Percentiles rank a stretch among this genome's conserved stretches.
These are phyloP conservation scores for Plantago ovata DNA, from an alignment of 257 asterid genomes.

Conservation along the genomic window DNA sequence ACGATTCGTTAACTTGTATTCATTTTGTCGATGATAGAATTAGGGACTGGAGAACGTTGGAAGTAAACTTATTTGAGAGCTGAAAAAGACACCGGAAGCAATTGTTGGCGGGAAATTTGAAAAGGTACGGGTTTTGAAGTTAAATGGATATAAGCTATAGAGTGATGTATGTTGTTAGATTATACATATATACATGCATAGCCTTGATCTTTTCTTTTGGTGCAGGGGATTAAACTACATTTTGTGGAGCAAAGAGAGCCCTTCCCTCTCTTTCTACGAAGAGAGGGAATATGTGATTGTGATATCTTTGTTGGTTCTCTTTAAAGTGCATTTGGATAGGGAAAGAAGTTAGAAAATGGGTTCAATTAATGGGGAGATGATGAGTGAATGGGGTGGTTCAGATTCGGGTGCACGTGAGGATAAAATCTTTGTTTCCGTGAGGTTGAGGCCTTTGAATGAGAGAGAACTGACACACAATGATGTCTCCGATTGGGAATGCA, in stretches of 20 bases:
- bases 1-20: not conserved
- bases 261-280: constrained; percentile 41
- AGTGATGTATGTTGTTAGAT: too few relatives aligned
- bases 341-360: constrained; percentile 39
- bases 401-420: constrained; percentile 63
- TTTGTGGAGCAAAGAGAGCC: not conserved
- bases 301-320: constrained; percentile 31
- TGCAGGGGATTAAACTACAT: constrained; percentile 11
- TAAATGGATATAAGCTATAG: too few relatives aligned
- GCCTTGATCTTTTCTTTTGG: not conserved
- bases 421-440: constrained; percentile 76
- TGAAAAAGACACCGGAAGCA: not conserved
- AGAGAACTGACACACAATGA: constrained; percentile 57
- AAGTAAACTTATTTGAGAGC: constrained; percentile 3
- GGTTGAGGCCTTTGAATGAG: constrained; percentile 81
- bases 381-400: constrained; percentile 29
- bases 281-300: constrained; percentile 37
- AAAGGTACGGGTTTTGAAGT: not conserved
- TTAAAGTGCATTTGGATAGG: constrained; percentile 38
- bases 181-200: not conserved
- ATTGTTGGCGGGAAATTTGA: not conserved
- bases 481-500: constrained; percentile 78
- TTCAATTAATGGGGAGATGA: constrained; percentile 36
- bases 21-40: not conserved
- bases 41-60: not conserved